Percentiles rank a stretch among this genome's conserved stretches.
Conservation (phyloP, 2,329 filamentous ascomycete genomes). For the Botrytis medusae region DNA sequence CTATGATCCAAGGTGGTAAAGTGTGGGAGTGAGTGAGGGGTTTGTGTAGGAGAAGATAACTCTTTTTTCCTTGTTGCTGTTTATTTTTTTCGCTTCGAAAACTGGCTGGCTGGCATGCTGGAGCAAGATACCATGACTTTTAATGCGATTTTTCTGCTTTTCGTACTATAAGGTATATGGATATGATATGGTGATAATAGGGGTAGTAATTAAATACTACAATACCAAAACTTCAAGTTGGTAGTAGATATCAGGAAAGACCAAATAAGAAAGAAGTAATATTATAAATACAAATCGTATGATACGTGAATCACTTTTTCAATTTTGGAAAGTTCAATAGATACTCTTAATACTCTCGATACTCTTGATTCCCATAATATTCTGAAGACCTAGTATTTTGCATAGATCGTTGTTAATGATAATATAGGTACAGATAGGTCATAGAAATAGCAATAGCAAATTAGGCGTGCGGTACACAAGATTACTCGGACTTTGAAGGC, state of each 20-base stretch:
- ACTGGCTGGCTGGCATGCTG: not conserved
- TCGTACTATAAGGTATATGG: not conserved
- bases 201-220: not conserved
- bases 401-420: no score
- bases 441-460: no score
- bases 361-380: no score
- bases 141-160: not conserved
- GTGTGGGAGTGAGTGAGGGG: no score
- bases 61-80: not conserved
- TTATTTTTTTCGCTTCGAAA: not conserved
- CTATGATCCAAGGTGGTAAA: slow-evolving; percentile 53
- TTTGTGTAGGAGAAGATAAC: not conserved
- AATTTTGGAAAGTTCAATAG: no score
- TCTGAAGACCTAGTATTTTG: no score
- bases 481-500: no score
- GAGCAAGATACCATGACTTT: not conserved
- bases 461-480: no score
- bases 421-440: no score
- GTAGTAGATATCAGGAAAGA: not conserved
- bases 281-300: not conserved
- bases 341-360: no score
- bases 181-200: not conserved
- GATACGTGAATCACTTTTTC: no score
- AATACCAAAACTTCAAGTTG: not conserved
- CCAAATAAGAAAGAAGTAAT: not conserved